Base-by-base conservation (phyloP, 164 flowering plant species). In the Dillenia turbinata region DNA sequence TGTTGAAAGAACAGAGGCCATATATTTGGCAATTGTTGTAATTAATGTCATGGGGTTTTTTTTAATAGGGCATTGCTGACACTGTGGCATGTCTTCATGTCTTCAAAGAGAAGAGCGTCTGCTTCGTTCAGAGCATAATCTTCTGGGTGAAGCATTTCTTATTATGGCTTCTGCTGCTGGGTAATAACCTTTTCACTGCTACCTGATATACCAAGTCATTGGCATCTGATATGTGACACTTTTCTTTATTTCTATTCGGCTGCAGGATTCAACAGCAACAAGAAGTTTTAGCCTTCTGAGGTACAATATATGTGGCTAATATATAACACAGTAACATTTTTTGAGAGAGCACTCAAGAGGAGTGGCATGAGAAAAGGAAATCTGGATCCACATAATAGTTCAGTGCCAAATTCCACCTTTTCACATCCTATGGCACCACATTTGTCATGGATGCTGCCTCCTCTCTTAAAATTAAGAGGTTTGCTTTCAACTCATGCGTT, bases 111-210 rank as follows among this genome's bases (percentile, higher is more conserved):
- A 92, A 64, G 99, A 97, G 14, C 74, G 75, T 68, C 67, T 95
- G 62, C 91, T 78, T 65, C 97, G 97, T 65, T 90, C 83, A 40
- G 99, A 95, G 69, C 94, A 90, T 73, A 92, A 95, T 77, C 77
- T 92, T 77, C 72, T 95, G 33, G 99, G 96, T 60, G 97, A 95
- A 88, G 92, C 97, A 68, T 86, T 90, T 72, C 97, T 95, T 71
- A 70, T 95, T 12, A 88, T 95, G 85, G 99, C 97, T 66, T 88
- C 99, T 75, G 77, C 90, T 68, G 96, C 97, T 68, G 97, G 99
- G 99, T 95, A 85, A 69, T 64, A 63, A 26, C 61, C 59, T 66
- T 49, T 49, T 57, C 56, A 16, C 49, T 12, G 15, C 12, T 22
- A 33, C 10, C 24, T 50, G n/a, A 40, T 47, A 33, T 64, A 49